Base-by-base conservation (phyloP, 345 rosid species). In the Ceriops tagal region DNA sequence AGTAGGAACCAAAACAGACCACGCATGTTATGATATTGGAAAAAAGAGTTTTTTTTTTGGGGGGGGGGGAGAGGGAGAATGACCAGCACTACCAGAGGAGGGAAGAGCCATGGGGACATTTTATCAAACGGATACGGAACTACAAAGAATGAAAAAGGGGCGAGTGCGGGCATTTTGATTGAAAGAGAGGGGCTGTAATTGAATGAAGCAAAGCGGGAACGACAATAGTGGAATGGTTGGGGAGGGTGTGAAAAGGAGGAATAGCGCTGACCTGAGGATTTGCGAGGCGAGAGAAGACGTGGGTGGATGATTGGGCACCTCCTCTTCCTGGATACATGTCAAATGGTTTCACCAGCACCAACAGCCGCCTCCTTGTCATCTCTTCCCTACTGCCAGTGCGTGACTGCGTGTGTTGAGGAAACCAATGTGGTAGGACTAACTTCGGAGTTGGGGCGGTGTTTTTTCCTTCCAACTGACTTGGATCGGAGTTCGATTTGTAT, bases 281-380 rank as follows among this genome's bases (percentile, higher is more conserved):
- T 65, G 76, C 74, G 80, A 78, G 57, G 65, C 65, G 75, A 65
- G 88, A 78, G 59, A 65, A 24, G 49, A 31, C 59, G 59, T 27
- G 59, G 2, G 30, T 9, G 30, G 19, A 43, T 43, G 49, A 43
- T 13, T 13, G 49, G 16, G 49, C 49, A 2, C 16, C 49, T 43
- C 73, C 85, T 62, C 75, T 78, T 46, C 81, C 69, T 35, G 88
- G 84, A 75, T 78, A 79, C 2, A 83, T 79, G 69, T 93, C 88
- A 52, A 83, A 80, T 32, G 97, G 96, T 75, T 91, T 93, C 83
- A 89, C 67, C 52, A 93, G 80, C 79, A 93, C 75, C 79, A 93
- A 37, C 65, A 93, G 82, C 80, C 84, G 86, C 74, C 85, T 88
- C 68, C 84, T 87, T 66, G 82, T 88, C 98, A 89, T 91, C 30